phyloP scores from a whole-genome alignment of 164 flowering plant species.

The Protea cynaroides region DNA sequence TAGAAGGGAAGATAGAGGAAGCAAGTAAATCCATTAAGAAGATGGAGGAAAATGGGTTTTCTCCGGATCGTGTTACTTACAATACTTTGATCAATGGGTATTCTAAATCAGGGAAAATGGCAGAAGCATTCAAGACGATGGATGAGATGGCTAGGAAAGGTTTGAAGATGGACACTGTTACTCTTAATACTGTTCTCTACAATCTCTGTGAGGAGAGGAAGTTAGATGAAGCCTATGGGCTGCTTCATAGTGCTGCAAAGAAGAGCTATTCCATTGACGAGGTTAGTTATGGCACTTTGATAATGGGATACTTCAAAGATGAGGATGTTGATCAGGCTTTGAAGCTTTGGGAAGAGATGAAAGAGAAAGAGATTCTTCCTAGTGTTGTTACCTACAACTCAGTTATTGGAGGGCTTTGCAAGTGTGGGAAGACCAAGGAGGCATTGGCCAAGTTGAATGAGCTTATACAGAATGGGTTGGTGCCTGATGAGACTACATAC shows the following conservation, averaged over 20 bases:
- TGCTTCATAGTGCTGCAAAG: conserved; percentile 37
- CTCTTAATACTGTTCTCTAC: conserved; percentile 60
- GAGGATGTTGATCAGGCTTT: conserved; percentile 49
- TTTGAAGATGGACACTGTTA: conserved; percentile 57
- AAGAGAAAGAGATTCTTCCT: conserved; percentile 54
- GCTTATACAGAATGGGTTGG: conserved; percentile 52
- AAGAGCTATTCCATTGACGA: conserved; percentile 68
- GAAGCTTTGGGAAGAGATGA: conserved; percentile 80
- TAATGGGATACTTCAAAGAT: conserved; percentile 50
- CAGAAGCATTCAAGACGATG: conserved; percentile 55
- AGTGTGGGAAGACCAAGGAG: conserved; percentile 41
- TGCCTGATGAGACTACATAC: conserved; percentile 74
- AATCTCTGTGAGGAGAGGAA: conserved; percentile 52
- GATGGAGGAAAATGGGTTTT: conserved; percentile 60
- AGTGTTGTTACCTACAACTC: conserved; percentile 55
- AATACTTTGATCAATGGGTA: conserved; percentile 69
- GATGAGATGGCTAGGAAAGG: conserved; percentile 61
- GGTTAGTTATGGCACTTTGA: conserved; percentile 78
- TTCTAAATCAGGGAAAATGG: conserved; percentile 54
- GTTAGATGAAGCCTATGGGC: conserved; percentile 46
- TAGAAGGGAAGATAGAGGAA: conserved; percentile 60
- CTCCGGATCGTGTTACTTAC: conserved; percentile 58
- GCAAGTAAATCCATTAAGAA: conserved; percentile 34
- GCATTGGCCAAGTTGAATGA: conserved; percentile 64
- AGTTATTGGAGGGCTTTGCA: conserved; percentile 70